A percentile compares a stretch with the other conserved stretches of the same genome.
These are phyloP conservation scores for Metschnikowia cerradonensis DNA, from an alignment of 805 yeast genomes.

Conservation along the genomic window DNA sequence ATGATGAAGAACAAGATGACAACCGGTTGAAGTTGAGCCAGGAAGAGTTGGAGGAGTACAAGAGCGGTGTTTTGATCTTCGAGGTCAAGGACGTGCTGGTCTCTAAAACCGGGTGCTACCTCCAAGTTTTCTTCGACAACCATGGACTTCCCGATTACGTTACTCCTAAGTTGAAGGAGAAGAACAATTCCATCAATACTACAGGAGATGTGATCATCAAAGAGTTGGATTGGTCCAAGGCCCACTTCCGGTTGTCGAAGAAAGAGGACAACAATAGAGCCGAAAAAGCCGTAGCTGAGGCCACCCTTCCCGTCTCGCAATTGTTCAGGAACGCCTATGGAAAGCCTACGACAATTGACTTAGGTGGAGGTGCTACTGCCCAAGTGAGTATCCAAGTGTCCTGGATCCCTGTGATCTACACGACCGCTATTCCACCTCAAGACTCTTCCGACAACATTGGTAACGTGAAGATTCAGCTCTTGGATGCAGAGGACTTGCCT, in stretches of 20 bases:
- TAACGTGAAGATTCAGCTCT: constrained; percentile 53
- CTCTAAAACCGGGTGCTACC: constrained; percentile 51
- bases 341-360: constrained; percentile 52
- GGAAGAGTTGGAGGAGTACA: constrained; percentile 52
- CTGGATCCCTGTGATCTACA: constrained; percentile 70
- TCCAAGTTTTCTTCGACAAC: constrained; percentile 78
- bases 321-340: constrained; percentile 63
- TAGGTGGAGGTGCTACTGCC: constrained; percentile 51
- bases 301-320: constrained; percentile 61
- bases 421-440: constrained; percentile 57
- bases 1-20: constrained; percentile 26
- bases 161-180: constrained; percentile 51
- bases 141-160: constrained; percentile 61
- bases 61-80: constrained; percentile 73
- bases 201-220: constrained; percentile 74
- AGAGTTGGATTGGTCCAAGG: constrained; percentile 71
- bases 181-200: constrained; percentile 27
- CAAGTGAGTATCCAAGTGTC: constrained; percentile 58
- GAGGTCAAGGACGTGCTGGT: constrained; percentile 59
- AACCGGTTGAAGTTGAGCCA: constrained; percentile 48
- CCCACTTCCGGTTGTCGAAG: constrained; percentile 58
- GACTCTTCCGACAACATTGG: constrained; percentile 81
- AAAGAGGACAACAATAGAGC: constrained; percentile 51
- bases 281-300: constrained; percentile 57
- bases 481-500: constrained; percentile 63